Base-by-base conservation (phyloP, 2,329 filamentous ascomycete genomes). In the Achaetomium macrosporum region DNA sequence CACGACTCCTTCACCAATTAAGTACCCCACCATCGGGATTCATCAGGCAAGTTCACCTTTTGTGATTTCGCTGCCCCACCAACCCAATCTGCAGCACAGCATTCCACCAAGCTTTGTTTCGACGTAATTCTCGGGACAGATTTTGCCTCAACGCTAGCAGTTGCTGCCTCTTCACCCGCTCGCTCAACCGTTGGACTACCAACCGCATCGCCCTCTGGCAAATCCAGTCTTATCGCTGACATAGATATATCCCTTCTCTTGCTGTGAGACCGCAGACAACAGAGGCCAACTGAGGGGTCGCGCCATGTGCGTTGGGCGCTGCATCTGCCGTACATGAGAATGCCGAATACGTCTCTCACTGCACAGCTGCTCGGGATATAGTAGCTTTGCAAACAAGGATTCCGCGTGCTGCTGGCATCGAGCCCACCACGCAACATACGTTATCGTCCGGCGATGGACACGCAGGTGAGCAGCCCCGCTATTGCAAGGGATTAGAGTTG, bases 311-410 rank as follows among this genome's bases (percentile, higher is more conserved):
- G 49, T 59, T 57, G 53, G 57, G 58, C 60, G 55, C 57, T 57
- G 53, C 56, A 55, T 43, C 52, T 53, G 53, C 57, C 53, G 47
- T 47, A 44, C 39, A 54, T 57, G 59, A 62, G 61, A 59, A 64
- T 64, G 64, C 59, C 51, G 61, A 59, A 57, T 58, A 53, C 39
- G 37, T 54, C 47, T 25, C 50, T 41, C 49, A 47, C 52, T 40
- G 45, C 36, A 58, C 57, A 57, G 54, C 61, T 62, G 56, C 63
- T 50, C 55, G 58, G 55, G 56, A 61, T 61, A 65, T 66, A 66
- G 64, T 63, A 66, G 57, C 57, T 55, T 53, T 40, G 25, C 54
- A 53, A 48, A 49, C 43, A 30, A 35, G 31, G 17, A 44, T 47
- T 19, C 33, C 5, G 35, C 40, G 45, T 50, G 5, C 50, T 50